Percentiles rank a stretch among this genome's conserved stretches.
phyloP scores from a whole-genome alignment of 371 early-diverging fungal genomes.

The Syncephalastrum contaminatum region DNA sequence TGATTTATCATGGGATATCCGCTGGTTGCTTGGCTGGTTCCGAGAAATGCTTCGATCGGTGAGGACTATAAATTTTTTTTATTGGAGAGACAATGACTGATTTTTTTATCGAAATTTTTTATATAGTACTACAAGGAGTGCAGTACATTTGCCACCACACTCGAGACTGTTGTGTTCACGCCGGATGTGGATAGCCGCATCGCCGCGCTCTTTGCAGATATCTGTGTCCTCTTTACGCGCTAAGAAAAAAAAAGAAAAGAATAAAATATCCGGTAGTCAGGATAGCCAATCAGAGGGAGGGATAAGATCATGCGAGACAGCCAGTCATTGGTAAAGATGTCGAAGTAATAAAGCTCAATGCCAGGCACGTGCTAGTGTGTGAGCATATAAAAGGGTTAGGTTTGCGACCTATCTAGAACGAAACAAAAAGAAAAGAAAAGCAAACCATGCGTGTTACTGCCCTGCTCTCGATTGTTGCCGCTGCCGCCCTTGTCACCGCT shows the following conservation, averaged over 20 bases:
- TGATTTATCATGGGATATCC: constrained; percentile 52
- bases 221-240: neutral
- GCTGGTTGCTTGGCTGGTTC: constrained; percentile 83
- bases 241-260: too few relatives aligned
- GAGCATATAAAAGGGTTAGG: too few relatives aligned
- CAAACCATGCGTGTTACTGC: constrained; percentile 8
- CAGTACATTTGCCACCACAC: constrained; percentile 55
- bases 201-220: constrained; percentile 44
- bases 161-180: constrained; percentile 75
- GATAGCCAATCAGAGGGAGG: too few relatives aligned
- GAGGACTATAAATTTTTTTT: neutral
- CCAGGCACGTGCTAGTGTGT: too few relatives aligned
- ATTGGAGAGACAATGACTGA: neutral
- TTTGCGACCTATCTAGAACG: too few relatives aligned
- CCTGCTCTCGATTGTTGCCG: neutral
- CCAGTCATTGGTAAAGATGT: too few relatives aligned
- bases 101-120: constrained; percentile 1
- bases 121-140: constrained; percentile 65
- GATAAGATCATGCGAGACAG: too few relatives aligned
- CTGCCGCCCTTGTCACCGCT: constrained; percentile 4
- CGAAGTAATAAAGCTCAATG: too few relatives aligned
- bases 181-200: constrained; percentile 57
- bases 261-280: too few relatives aligned
- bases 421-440: too few relatives aligned
- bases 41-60: constrained; percentile 73